Conservation (phyloP, 192 early-diverging fungal species). For the Diversispora eburnea region DNA sequence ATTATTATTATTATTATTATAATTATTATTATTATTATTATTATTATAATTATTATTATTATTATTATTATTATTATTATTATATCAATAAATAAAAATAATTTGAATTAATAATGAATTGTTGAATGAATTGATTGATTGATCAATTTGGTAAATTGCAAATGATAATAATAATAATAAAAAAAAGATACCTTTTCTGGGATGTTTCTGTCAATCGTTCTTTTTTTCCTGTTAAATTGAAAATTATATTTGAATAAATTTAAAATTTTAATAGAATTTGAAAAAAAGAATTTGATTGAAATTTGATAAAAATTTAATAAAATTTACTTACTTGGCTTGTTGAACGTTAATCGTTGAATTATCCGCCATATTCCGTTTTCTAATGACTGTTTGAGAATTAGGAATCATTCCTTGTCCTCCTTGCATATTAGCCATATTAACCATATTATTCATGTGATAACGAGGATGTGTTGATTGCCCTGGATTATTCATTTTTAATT, state of each 20-base stretch:
- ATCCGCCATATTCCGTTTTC: neutral
- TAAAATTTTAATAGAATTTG: neutral
- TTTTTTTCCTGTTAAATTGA: neutral
- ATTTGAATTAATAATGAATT: neutral
- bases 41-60: no score
- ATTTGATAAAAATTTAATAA: neutral
- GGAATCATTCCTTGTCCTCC: neutral
- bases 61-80: no score
- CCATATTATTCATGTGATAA: no score
- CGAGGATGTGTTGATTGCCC: no score
- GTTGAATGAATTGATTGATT: no score
- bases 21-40: no score
- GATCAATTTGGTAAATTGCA: neutral
- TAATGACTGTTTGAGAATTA: neutral
- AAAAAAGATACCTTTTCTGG: conserved; percentile 10
- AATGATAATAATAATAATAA: neutral
- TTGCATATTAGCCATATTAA: no score
- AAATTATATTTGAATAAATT: neutral
- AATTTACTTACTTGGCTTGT: neutral
- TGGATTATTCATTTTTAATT: no score
- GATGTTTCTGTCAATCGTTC: conserved; percentile 11
- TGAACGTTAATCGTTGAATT: neutral
- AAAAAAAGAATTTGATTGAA: neutral
- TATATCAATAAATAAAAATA: neutral
- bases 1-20: no score